Evolutionary conservation across 768 basidiomycete genomes (phyloP), one percentile per base, ranked within the genome.

Genomic region (Kwoniella botswanensis): DNA sequence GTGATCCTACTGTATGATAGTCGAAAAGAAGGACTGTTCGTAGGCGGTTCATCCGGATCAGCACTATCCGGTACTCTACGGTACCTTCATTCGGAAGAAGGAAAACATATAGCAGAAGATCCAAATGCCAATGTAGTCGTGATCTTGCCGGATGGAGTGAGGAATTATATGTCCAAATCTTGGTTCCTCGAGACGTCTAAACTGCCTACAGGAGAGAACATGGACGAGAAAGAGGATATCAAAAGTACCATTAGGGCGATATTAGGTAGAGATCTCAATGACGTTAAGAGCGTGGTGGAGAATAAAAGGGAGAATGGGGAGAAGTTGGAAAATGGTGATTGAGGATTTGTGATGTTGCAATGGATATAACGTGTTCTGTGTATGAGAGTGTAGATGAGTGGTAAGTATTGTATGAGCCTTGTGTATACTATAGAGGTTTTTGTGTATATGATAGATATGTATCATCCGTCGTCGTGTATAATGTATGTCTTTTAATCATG

Each of bases 21-120:
- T 88, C 88, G 89, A 63, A 87, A 85, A 42, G 96, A 98, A 84
- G 95, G 92, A 0, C 87, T 98, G 10, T 87, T 99, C 2, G 91
- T 97, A 3, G 97, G 97, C 7, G 97, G 97, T 2, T 95, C 93
- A 79, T 92, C 91, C 74, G 97, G 97, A 0, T 93, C 92, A 80
- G 89, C 91, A 0, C 85, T 98, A 50, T 87, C 89, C 26, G 93
- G 92, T 55, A 88, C 92, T 4, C 78, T 97, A 54, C 82, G 87
- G 62, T 98, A 92, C 90, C 85, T 99, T 66, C 89, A 88, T 73
- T 90, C 87, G 6, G 88, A 88, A 6, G 88, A 88, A 57, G 96
- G 95, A 0, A 84, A 85, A 76, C 79, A 84, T 35, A 71, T 79
- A 17, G 83, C 92, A 10, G 90, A 90, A 0, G 85, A 89, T 68